A percentile compares a stretch with the other conserved stretches of the same genome.
Evolutionary conservation across 495 filamentous ascomycete genomes (phyloP).

Genomic region (Copromyces sp.): DNA sequence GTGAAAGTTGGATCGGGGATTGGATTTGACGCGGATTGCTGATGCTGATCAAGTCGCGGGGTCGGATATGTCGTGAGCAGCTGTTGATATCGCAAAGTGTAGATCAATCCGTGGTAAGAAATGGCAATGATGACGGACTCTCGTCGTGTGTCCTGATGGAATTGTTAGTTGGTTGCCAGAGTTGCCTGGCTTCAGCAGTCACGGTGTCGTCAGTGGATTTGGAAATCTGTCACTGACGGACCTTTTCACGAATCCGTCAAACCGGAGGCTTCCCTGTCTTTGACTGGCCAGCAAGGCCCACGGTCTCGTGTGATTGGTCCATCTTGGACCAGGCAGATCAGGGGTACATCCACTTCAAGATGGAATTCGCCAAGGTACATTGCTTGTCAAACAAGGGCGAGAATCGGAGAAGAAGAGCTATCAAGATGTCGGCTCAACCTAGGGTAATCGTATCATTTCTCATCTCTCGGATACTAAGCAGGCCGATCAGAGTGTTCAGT

Average conservation of each 20-base stretch:
- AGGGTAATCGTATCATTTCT: not conserved
- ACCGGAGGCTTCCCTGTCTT: not conserved
- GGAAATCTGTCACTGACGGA: not conserved
- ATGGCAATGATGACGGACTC: not conserved
- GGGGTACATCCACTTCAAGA: not conserved
- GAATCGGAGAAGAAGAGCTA: not conserved
- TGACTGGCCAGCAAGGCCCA: not conserved
- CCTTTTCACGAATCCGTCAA: not conserved
- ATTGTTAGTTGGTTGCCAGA: not conserved
- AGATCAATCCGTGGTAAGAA: not conserved
- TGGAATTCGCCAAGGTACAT: not conserved
- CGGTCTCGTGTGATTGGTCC: not conserved
- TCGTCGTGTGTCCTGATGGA: not conserved
- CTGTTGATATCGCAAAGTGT: not conserved
- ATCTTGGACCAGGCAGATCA: not conserved
- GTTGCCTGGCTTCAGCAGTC: not conserved
- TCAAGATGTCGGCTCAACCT: not conserved
- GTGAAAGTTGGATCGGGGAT: not conserved
- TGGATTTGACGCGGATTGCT: not conserved
- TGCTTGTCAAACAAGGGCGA: not conserved
- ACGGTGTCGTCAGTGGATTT: not conserved
- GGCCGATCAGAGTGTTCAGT: not conserved
- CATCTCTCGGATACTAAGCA: not conserved
- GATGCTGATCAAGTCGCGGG: not conserved
- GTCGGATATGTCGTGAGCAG: not conserved